phyloP scores from a whole-genome alignment of 176 grass and related monocot species.

The Oryza meyeriana region DNA sequence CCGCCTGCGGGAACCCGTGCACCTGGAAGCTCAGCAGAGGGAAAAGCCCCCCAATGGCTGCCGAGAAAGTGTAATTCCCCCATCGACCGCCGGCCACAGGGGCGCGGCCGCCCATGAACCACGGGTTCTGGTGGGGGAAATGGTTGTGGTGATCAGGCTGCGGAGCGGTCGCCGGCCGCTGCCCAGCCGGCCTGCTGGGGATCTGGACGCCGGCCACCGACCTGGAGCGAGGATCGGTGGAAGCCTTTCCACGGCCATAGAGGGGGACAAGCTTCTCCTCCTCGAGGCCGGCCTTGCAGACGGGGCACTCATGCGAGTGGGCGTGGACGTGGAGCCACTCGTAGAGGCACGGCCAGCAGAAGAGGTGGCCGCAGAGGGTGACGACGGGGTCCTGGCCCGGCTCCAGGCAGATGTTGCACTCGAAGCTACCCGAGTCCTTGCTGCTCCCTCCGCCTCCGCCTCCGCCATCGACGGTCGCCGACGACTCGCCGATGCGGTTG shows the following conservation, averaged over 20 bases:
- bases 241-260: conserved; percentile 56
- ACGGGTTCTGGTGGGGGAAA: conserved; percentile 42
- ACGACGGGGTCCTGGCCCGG: conserved; percentile 75
- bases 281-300: conserved; percentile 76
- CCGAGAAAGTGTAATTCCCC: conserved; percentile 86
- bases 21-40: conserved; percentile 86
- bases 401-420: conserved; percentile 94
- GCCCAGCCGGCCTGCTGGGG: conserved; percentile 54
- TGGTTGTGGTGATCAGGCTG: conserved; percentile 54
- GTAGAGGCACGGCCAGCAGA: conserved; percentile 83
- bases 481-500: conserved; percentile 38
- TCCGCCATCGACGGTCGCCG: conserved; percentile 29
- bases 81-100: conserved; percentile 50
- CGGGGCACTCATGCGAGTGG: conserved; percentile 68
- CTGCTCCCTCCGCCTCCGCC: background rate
- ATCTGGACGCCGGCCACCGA: conserved; percentile 40
- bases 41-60: conserved; percentile 75
- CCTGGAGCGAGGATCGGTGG: conserved; percentile 40
- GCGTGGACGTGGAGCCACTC: conserved; percentile 84
- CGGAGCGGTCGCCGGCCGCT: conserved; percentile 53
- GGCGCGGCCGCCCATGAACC: conserved; percentile 58
- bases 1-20: conserved; percentile 69
- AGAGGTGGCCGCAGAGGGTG: conserved; percentile 79
- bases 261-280: conserved; percentile 74
- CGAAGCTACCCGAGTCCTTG: conserved; percentile 63